Conservation (phyloP, 1,284 basidiomycete species). For the Leccinum laetum region DNA sequence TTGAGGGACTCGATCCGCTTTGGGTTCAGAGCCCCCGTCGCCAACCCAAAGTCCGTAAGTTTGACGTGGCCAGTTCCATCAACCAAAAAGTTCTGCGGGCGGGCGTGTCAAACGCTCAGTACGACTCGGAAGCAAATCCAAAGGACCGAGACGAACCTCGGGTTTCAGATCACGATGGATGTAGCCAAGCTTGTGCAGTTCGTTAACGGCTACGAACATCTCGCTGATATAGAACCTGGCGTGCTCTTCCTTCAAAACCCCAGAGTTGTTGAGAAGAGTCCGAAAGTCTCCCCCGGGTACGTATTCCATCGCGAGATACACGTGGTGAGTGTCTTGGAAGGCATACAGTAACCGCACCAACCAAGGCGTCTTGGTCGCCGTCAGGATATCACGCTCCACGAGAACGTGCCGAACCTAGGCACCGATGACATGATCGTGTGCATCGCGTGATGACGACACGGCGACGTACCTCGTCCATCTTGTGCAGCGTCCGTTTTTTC, state of each 20-base stretch:
- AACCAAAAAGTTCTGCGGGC: constrained; percentile 89
- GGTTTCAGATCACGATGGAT: constrained; percentile 98
- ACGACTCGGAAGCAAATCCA: background rate
- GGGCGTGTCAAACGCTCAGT: background rate
- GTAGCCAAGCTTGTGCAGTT: constrained; percentile 94
- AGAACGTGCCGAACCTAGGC: constrained; percentile 87
- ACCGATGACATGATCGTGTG: constrained; percentile 7
- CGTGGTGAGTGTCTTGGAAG: constrained; percentile 87
- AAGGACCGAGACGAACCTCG: constrained; percentile 59
- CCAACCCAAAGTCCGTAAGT: constrained; percentile 97
- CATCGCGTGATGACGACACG: background rate
- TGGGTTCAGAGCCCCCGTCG: constrained; percentile 96
- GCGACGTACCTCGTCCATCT: constrained; percentile 88
- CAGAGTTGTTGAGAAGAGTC: constrained; percentile 94
- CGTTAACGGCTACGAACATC: constrained; percentile 92
- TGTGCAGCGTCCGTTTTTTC: constrained; percentile 88
- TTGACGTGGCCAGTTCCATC: constrained; percentile 97
- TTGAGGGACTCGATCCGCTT: constrained; percentile 94
- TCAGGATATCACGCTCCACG: constrained; percentile 96
- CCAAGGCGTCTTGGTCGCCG: constrained; percentile 96
- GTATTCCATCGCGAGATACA: constrained; percentile 99
- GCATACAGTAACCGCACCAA: constrained; percentile 91
- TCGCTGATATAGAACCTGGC: constrained; percentile 95
- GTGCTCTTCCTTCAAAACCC: constrained; percentile 94
- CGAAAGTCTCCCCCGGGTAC: constrained; percentile 97